These are phyloP conservation scores for Fusarium liriodendri DNA, from an alignment of 2,329 filamentous ascomycete species.

Conservation along the genomic window DNA sequence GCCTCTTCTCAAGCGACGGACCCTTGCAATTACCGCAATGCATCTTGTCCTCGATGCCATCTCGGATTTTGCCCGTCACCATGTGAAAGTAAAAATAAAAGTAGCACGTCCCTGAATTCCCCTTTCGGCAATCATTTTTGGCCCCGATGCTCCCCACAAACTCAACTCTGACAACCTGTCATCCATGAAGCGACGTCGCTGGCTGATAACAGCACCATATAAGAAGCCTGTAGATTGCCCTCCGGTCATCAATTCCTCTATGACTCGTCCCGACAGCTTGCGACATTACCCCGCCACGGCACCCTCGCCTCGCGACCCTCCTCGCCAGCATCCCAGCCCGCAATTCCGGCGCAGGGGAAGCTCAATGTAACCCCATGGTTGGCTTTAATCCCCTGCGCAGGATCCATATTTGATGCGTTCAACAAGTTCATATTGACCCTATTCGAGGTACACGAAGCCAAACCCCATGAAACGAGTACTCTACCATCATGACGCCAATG, in stretches of 20 bases:
- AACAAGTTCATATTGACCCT: not conserved
- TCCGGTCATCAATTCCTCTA: not conserved
- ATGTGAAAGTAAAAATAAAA: slow-evolving; percentile 2
- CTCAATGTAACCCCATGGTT: not conserved
- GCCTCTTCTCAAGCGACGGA: not conserved
- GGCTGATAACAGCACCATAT: not conserved
- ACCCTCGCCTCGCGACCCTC: not conserved
- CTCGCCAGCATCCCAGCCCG: not conserved
- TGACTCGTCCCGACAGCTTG: not conserved
- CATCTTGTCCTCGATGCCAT: not conserved
- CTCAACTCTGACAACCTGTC: slow-evolving; percentile 2
- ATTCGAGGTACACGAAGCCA: not conserved
- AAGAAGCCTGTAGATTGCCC: not conserved
- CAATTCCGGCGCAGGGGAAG: not conserved
- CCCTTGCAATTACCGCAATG: slow-evolving; percentile 1
- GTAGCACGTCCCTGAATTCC: not conserved
- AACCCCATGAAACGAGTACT: not conserved
- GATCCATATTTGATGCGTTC: not conserved
- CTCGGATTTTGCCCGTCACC: slow-evolving; percentile 18
- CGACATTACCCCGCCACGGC: not conserved
- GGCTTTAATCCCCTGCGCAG: not conserved
- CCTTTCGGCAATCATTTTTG: slow-evolving; percentile 10
- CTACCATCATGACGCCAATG: not conserved
- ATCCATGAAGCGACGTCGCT: not conserved
- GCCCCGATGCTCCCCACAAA: slow-evolving; percentile 6